These are phyloP conservation scores for Microglena sp. DNA, from an alignment of 139 green algal species.

Conservation along the genomic window DNA sequence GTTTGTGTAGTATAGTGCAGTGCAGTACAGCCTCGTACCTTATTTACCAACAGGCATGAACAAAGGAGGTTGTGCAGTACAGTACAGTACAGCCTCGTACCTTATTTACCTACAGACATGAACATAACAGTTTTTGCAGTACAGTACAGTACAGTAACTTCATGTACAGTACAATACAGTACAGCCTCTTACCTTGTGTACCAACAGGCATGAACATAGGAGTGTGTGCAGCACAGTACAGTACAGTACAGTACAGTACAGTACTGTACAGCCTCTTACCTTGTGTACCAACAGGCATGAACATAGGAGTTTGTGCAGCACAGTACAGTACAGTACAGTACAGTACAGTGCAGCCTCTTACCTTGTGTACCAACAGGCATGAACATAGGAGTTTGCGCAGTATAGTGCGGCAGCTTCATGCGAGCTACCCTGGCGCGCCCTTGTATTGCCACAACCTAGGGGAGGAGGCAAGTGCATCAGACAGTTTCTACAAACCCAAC, in stretches of 20 bases:
- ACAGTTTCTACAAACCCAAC: too few species aligned
- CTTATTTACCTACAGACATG: background rate
- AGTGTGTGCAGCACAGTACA: background rate
- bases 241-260: background rate
- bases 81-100: too few species aligned
- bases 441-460: constrained; percentile 62
- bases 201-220: background rate
- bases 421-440: constrained; percentile 54
- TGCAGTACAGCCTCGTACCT: constrained; percentile 33
- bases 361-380: constrained; percentile 97
- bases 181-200: too few species aligned
- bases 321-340: too few species aligned
- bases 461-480: too few species aligned
- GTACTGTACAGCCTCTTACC: background rate
- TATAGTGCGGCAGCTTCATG: constrained; percentile 81
- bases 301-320: background rate
- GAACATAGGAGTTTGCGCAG: constrained; percentile 91
- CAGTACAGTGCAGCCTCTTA: constrained; percentile 15
- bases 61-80: too few species aligned
- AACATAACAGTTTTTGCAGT: background rate
- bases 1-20: background rate
- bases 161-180: too few species aligned
- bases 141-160: too few species aligned
- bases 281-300: background rate
- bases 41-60: constrained; percentile 96